Base-by-base conservation (phyloP, 352 stramenopile species). In the Pythium pyrilobum region DNA sequence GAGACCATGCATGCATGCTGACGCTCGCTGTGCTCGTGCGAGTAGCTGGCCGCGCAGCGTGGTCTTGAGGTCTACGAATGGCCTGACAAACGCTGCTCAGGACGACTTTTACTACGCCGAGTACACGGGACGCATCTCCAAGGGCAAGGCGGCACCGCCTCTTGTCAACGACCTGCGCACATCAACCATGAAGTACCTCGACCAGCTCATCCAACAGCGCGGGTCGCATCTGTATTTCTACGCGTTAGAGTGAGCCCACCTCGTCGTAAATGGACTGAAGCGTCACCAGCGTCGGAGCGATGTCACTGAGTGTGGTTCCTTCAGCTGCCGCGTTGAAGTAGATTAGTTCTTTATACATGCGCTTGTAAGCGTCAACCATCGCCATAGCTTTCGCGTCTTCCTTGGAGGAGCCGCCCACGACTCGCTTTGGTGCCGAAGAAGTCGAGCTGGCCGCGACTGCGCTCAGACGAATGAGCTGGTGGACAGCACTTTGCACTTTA, bases 321-420 rank as follows among this genome's bases (percentile, higher is more conserved):
- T 24, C 50, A 16, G 64, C 60, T 20, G 67, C 74, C 29, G 66
- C 71, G 44, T 81, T 73, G 28, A 79, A 87, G 58, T 90, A 90
- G 41, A 93, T 86, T 32, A 86, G 72, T 48, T 90, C 77, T 39
- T 87, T 87, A 72, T 93, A 93, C 83, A 93, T 91, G 25, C 70
- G 65, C 68, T 93, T 93, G 60, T 88, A 93, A 52, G 79, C 67
- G 4, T 85, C 71, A 0, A 82, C 85, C 57, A 74, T 78, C 37
- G 32, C 58, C 25, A 72, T 73, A 8, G 58, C 46, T 28, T 67
- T 64, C 16, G 27, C 38, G 29, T 48, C 64, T 27, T 50, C 74
- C 21, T 39, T 62, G 3, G 43, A 16, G 15, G 10, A 21, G 10
- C 8, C n/a, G 7, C 9, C 8, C 7, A 16, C 13, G 2, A n/a